Evolutionary conservation across 2,329 filamentous ascomycete genomes (phyloP).

Genomic region (Xylaria sp.): DNA sequence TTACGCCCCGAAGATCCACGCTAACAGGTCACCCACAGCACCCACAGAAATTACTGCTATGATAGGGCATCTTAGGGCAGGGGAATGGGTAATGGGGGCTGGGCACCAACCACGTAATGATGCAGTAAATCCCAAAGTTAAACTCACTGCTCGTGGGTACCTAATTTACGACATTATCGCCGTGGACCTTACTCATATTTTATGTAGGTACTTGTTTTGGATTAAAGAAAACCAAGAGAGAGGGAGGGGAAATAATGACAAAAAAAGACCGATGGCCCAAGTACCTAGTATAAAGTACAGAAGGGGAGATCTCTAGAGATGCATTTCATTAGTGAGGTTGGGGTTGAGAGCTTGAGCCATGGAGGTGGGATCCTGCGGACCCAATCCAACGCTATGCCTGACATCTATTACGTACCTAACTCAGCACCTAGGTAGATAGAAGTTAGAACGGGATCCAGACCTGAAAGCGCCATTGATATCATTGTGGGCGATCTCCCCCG

Average conservation of each 20-base stretch:
- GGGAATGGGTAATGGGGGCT: not conserved
- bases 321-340: not conserved
- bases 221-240: too few relatives aligned
- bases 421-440: too few relatives aligned
- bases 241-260: not conserved
- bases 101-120: conserved; percentile 1
- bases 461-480: conserved; percentile 35
- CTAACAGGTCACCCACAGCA: conserved; percentile 12
- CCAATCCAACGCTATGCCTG: not conserved
- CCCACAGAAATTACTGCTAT: not conserved
- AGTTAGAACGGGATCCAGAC: not conserved
- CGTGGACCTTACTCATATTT: too few relatives aligned
- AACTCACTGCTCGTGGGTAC: not conserved
- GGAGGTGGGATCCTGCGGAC: conserved; percentile 6
- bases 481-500: conserved; percentile 16
- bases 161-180: too few relatives aligned
- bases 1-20: conserved; percentile 27
- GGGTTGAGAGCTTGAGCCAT: not conserved
- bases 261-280: not conserved
- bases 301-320: too few relatives aligned
- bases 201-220: too few relatives aligned
- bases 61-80: not conserved
- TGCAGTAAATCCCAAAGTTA: conserved; percentile 5
- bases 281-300: not conserved
- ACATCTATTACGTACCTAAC: conserved; percentile 31